A percentile compares a stretch with the other conserved stretches of the same genome.
phyloP scores from a whole-genome alignment of 2,329 filamentous ascomycete genomes.

The Alternaria dauci region DNA sequence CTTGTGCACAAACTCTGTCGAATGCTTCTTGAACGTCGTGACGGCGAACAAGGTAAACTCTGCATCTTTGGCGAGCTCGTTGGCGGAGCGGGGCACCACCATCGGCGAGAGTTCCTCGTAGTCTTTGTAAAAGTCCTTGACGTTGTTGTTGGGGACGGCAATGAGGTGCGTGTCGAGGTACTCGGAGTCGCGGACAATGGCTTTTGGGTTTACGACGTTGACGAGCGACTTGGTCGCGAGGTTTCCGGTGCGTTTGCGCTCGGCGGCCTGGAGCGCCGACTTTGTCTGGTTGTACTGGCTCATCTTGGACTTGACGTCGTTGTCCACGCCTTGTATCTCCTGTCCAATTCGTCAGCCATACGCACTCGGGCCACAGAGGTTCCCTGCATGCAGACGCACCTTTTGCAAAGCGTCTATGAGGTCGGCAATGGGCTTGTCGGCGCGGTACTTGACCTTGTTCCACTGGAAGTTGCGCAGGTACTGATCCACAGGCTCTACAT shows the following conservation, averaged over 20 bases:
- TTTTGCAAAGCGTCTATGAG: conserved; percentile 89
- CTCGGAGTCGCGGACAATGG: conserved; percentile 85
- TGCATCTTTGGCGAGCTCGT: conserved; percentile 81
- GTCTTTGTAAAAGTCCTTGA: conserved; percentile 86
- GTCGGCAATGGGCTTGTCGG: conserved; percentile 87
- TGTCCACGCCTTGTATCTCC: conserved; percentile 92
- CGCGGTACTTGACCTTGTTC: conserved; percentile 98
- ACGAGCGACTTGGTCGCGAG: conserved; percentile 92
- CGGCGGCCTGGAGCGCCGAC: conserved; percentile 79
- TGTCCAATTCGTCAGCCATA: conserved; percentile 45
- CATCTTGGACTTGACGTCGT: conserved; percentile 93
- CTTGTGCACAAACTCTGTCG: conserved; percentile 87
- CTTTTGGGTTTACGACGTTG: conserved; percentile 79
- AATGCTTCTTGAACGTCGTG: conserved; percentile 92
- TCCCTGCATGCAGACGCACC: conserved; percentile 56
- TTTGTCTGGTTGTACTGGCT: conserved; percentile 93
- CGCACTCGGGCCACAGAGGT: too few species aligned
- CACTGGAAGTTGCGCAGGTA: conserved; percentile 89
- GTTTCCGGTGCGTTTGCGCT: conserved; percentile 92
- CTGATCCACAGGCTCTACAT: conserved; percentile 88
- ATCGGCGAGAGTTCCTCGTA: conserved; percentile 91
- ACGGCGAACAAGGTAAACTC: conserved; percentile 91
- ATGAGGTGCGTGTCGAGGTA: conserved; percentile 96
- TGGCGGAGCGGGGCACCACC: conserved; percentile 90
- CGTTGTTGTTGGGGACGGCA: conserved; percentile 79